phyloP scores from a whole-genome alignment of 345 rosid genomes.

The Eucalyptus dawsonii region DNA sequence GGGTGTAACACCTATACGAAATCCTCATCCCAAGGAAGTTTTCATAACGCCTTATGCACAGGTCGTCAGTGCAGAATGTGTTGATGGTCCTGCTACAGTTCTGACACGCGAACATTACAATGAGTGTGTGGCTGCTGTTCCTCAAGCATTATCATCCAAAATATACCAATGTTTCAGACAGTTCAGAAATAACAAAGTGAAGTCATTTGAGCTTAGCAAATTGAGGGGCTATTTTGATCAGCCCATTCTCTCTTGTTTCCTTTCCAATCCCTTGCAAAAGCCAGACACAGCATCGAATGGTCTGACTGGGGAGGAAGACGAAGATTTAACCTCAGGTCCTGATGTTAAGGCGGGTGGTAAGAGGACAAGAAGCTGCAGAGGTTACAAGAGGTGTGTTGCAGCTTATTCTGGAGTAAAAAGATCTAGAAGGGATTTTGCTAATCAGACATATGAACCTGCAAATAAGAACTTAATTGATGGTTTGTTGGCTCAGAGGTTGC shows the following conservation, averaged over 20 bases:
- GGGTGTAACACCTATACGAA: constrained; percentile 55
- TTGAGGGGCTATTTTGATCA: constrained; percentile 77
- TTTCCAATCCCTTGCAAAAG: constrained; percentile 23
- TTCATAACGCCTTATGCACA: constrained; percentile 87
- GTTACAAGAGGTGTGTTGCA: constrained; percentile 14
- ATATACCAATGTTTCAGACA: constrained; percentile 77
- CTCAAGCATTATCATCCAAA: constrained; percentile 46
- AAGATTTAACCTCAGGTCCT: constrained; percentile 34
- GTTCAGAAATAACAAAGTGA: constrained; percentile 65
- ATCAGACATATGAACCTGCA: constrained; percentile 20
- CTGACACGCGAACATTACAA: constrained; percentile 71
- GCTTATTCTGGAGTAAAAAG: constrained; percentile 16
- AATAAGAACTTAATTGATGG: constrained; percentile 35
- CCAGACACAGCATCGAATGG: constrained; percentile 26
- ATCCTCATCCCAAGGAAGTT: constrained; percentile 84
- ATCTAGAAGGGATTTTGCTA: background rate
- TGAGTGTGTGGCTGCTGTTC: constrained; percentile 50
- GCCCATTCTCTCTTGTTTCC: constrained; percentile 63
- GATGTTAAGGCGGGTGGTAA: constrained; percentile 47
- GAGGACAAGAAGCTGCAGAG: constrained; percentile 44
- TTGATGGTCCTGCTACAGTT: constrained; percentile 84
- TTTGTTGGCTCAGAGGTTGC: constrained; percentile 31
- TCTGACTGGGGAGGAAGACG: constrained; percentile 42
- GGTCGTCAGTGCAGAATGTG: constrained; percentile 95
- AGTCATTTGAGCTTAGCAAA: constrained; percentile 77